These are phyloP conservation scores for Plectosphaerella sp. DNA, from an alignment of 2,329 filamentous ascomycete species.

Conservation along the genomic window DNA sequence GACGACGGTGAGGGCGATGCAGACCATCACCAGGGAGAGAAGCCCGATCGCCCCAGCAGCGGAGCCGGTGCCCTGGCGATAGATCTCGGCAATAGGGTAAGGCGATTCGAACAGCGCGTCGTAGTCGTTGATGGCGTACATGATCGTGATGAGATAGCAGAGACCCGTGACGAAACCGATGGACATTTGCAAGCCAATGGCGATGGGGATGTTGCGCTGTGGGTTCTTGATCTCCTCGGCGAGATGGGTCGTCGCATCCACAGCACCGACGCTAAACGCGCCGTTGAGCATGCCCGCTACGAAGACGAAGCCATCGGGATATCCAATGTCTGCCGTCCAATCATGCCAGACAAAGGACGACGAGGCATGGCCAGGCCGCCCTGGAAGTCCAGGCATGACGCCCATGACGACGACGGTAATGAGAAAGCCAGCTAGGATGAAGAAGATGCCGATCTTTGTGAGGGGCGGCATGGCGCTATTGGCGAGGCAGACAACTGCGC, in stretches of 20 bases:
- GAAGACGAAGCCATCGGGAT: conserved; percentile 36
- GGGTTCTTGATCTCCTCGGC: conserved; percentile 59
- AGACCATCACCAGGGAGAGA: conserved; percentile 34
- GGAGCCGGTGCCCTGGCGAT: conserved; percentile 52
- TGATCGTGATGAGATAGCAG: conserved; percentile 44
- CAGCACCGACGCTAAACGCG: conserved; percentile 62
- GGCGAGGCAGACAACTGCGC: conserved; percentile 42
- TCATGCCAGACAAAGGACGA: conserved; percentile 33
- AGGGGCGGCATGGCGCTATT: conserved; percentile 48
- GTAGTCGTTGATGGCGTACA: conserved; percentile 56
- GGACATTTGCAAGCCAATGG: conserved; percentile 43
- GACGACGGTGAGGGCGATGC: conserved; percentile 28
- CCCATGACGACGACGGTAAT: conserved; percentile 51
- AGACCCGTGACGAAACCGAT: conserved; percentile 49
- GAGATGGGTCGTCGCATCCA: conserved; percentile 61
- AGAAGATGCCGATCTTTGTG: conserved; percentile 48
- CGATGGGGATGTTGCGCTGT: conserved; percentile 47
- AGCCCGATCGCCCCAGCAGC: conserved; percentile 45
- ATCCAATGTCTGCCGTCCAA: conserved; percentile 33
- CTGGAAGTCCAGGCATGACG: conserved; percentile 39
- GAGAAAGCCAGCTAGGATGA: conserved; percentile 48
- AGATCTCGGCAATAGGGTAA: conserved; percentile 65
- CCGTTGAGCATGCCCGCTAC: conserved; percentile 51
- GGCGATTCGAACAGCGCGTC: conserved; percentile 43
- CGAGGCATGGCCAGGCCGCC: conserved; percentile 22